phyloP scores from a whole-genome alignment of 2,329 filamentous ascomycete species.

The Teratosphaeria pseudoeucalypti region DNA sequence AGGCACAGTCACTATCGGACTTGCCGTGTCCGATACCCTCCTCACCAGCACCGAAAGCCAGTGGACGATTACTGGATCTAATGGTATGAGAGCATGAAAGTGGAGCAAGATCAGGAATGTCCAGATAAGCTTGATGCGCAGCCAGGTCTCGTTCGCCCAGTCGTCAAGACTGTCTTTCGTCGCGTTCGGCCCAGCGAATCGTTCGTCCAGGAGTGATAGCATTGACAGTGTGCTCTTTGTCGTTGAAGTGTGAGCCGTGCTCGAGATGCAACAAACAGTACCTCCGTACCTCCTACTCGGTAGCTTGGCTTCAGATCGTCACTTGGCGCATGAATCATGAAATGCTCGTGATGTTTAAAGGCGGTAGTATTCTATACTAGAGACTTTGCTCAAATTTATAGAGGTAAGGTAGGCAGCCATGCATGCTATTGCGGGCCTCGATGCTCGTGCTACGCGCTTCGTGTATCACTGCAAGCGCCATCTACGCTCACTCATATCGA shows the following conservation, averaged over 20 bases:
- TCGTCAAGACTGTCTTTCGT: conserved; percentile 5
- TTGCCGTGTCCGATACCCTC: conserved; percentile 1
- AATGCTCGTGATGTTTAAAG: background rate
- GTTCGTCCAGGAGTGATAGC: conserved; percentile 7
- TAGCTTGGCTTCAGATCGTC: background rate
- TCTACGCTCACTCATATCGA: no score
- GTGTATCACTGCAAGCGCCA: no score
- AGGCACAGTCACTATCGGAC: conserved; percentile 1
- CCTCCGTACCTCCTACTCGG: no score
- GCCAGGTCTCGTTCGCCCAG: conserved; percentile 9
- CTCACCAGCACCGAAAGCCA: conserved; percentile 8
- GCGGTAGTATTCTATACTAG: no score
- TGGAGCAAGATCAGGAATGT: conserved; percentile 12
- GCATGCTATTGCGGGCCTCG: no score
- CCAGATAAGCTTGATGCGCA: conserved; percentile 12
- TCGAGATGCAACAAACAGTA: background rate
- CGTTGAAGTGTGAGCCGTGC: background rate
- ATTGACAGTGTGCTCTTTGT: conserved; percentile 1
- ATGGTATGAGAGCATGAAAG: conserved; percentile 9
- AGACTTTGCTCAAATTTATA: no score
- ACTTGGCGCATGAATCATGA: background rate
- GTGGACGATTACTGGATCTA: conserved; percentile 13
- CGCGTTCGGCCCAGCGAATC: conserved; percentile 9
- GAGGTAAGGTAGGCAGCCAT: no score
- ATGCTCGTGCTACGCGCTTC: no score